Base-by-base conservation (phyloP, 257 asterid species). In the Nicotiana tomentosiformis region DNA sequence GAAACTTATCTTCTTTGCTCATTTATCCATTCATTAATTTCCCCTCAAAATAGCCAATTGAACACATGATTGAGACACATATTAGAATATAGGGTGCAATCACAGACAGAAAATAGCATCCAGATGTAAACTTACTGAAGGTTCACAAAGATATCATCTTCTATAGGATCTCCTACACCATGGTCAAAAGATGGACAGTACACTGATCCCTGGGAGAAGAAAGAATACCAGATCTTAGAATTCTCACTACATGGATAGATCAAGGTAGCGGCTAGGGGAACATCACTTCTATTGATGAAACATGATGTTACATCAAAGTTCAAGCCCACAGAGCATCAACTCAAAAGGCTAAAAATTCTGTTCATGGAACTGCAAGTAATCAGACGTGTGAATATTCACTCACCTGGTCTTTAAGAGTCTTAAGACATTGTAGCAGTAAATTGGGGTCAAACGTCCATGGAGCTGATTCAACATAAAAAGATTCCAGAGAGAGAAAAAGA, bases 381-480 rank as follows among this genome's bases (percentile, higher is more conserved):
- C 77, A 78, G 39, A 66, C 16, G 32, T 77, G 39, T 78, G 78
- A 65, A 77, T 66, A 58, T 84, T 81, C 49, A 57, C 78, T 88
- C 78, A 93, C 98, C 97, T 93, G 85, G 49, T 86, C 89, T 88
- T 85, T 91, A 85, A 94, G 88, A 76, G 90, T 87, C 70, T 84
- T 86, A 67, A 96, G 95, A 86, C 98, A 92, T 82, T 68, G 88
- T 17, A 92, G 87, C 55, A 96, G 93, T 81, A 83, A 86, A 84
- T 88, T 91, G 58, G 99, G 93, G 88, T 88, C 92, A 87, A 96
- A 96, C 29, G 99, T 96, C 99, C 99, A 96, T 61, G 97, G 97
- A 83, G 98, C 99, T 96, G 97, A 87, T 86, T 74, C 80, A 74
- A 26, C 39, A 74, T 23, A 74, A 49, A 74, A 2, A 74, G 23